A percentile compares a stretch with the other conserved stretches of the same genome.
Evolutionary conservation across 139 green algal genomes (phyloP).

Genomic region (Spirogloea muscicola): DNA sequence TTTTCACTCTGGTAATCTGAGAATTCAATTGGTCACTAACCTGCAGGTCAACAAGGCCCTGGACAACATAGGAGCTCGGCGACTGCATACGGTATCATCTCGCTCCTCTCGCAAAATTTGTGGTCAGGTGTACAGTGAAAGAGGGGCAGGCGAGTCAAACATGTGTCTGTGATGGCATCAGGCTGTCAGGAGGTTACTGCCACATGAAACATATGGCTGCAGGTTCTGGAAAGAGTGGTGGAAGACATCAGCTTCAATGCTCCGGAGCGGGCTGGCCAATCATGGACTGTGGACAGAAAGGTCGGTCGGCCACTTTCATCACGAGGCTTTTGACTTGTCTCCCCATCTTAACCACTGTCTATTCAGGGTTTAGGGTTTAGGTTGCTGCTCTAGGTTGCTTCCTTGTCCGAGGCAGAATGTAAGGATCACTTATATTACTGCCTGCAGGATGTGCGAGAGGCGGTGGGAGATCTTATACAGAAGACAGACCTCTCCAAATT

Average conservation of each 20-base stretch:
- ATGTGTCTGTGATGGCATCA: no score
- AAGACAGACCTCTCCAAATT: constrained; percentile 72
- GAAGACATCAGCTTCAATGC: constrained; percentile 88
- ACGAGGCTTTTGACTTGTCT: neutral
- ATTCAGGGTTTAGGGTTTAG: neutral
- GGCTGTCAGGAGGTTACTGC: no score
- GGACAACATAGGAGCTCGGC: constrained; percentile 91
- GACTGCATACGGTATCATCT: constrained; percentile 88
- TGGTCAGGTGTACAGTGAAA: no score
- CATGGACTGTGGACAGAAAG: constrained; percentile 41
- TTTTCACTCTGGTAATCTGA: no score
- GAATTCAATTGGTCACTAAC: no score
- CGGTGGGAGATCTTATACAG: constrained; percentile 64
- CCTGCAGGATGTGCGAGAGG: constrained; percentile 56
- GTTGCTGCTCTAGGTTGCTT: neutral
- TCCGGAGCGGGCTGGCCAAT: constrained; percentile 68
- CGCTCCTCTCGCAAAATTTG: no score
- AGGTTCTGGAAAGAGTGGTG: constrained; percentile 80
- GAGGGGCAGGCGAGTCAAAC: no score
- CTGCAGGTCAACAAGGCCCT: constrained; percentile 66
- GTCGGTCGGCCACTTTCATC: constrained; percentile 2
- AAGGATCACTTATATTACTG: constrained; percentile 10
- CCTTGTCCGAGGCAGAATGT: neutral
- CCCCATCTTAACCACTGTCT: neutral
- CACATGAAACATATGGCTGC: neutral